These are phyloP conservation scores for Paramecium sonneborni DNA, from an alignment of 73 alveolate species.

Conservation along the genomic window DNA sequence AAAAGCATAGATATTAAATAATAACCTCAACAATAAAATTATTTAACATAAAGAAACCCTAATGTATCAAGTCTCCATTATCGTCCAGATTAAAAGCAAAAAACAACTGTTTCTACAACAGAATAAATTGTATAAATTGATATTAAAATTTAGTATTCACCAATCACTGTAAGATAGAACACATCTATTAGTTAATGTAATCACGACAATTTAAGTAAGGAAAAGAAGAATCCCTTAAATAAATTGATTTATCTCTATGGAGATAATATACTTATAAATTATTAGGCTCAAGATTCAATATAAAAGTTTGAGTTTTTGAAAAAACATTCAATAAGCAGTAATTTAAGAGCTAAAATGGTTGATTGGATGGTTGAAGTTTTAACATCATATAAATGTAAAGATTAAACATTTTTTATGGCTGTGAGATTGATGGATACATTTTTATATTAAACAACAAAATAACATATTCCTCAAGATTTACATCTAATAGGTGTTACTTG, in stretches of 20 bases:
- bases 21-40: not conserved
- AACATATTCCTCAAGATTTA: slow-evolving; percentile 67
- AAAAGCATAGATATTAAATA: slow-evolving; percentile 44
- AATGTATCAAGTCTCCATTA: slow-evolving; percentile 29
- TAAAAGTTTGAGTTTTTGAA: slow-evolving; percentile 18
- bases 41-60: not conserved
- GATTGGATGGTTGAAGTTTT: slow-evolving; percentile 97
- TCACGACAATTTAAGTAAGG: not conserved
- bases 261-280: not conserved
- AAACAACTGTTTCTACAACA: not conserved
- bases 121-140: not conserved
- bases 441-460: not conserved
- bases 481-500: slow-evolving; percentile 78
- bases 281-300: not conserved
- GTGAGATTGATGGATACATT: slow-evolving; percentile 82
- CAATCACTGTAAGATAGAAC: not conserved
- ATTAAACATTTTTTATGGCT: slow-evolving; percentile 87
- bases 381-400: slow-evolving; percentile 77
- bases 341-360: slow-evolving; percentile 90
- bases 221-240: not conserved
- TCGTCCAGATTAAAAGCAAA: not conserved
- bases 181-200: not conserved
- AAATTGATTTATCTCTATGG: not conserved
- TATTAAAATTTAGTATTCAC: not conserved
- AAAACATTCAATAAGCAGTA: slow-evolving; percentile 75